Conservation (phyloP, 495 filamentous ascomycete species). For the Hyaloscypha variabilis region DNA sequence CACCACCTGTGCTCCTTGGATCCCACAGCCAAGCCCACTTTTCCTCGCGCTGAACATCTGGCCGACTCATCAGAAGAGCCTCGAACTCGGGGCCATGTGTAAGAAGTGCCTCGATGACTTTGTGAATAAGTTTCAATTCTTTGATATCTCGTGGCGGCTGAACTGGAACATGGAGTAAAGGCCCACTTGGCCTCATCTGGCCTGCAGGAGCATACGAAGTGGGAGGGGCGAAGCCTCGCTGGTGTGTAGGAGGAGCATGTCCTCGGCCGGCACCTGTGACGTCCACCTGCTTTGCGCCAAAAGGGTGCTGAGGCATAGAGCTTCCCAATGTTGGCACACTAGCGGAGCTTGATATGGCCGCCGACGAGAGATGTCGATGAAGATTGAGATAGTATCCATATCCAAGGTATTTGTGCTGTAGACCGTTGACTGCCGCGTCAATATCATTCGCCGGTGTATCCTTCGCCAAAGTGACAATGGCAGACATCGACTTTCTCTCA, state of each 20-base stretch:
- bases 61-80: slow-evolving; percentile 84
- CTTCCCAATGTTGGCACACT: slow-evolving; percentile 53
- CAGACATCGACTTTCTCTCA: slow-evolving; percentile 77
- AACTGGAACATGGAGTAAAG: slow-evolving; percentile 71
- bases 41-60: slow-evolving; percentile 77
- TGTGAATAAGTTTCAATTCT: slow-evolving; percentile 83
- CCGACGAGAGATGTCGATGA: slow-evolving; percentile 83
- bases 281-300: slow-evolving; percentile 78
- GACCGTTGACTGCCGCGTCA: slow-evolving; percentile 71
- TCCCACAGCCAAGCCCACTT: slow-evolving; percentile 97
- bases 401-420: slow-evolving; percentile 88
- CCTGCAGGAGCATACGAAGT: slow-evolving; percentile 56
- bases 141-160: slow-evolving; percentile 76
- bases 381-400: slow-evolving; percentile 83
- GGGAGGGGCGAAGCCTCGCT: slow-evolving; percentile 83
- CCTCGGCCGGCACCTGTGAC: slow-evolving; percentile 40
- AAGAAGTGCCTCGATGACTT: slow-evolving; percentile 76
- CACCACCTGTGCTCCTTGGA: slow-evolving; percentile 72
- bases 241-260: slow-evolving; percentile 62
- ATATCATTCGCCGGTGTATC: slow-evolving; percentile 87
- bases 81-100: slow-evolving; percentile 88
- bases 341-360: slow-evolving; percentile 62
- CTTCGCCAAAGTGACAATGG: slow-evolving; percentile 82
- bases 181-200: slow-evolving; percentile 40
- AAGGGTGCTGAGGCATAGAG: slow-evolving; percentile 65